Percentiles rank a stretch among this genome's conserved stretches.
These are phyloP conservation scores for Peronospora farinosa DNA, from an alignment of 352 stramenopile genomes.

Conservation along the genomic window DNA sequence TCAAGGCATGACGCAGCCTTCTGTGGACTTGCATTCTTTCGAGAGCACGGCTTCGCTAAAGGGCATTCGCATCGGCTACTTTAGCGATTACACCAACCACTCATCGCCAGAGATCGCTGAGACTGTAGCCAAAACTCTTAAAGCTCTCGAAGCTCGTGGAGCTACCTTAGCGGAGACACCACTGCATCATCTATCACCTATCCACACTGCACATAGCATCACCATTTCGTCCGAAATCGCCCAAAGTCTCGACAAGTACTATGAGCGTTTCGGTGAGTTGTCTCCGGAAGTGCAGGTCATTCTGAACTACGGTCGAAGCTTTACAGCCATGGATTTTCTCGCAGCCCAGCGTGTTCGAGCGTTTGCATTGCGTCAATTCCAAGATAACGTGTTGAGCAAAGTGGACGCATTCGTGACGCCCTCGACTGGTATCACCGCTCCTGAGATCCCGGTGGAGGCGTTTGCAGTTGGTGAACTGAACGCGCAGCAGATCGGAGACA, in stretches of 20 bases:
- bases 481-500: conserved; percentile 36
- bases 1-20: conserved; percentile 43
- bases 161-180: conserved; percentile 71
- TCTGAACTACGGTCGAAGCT: conserved; percentile 59
- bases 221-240: conserved; percentile 83
- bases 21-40: conserved; percentile 47
- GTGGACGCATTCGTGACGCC: conserved; percentile 88
- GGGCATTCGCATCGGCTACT: conserved; percentile 75
- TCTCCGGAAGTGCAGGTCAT: conserved; percentile 71
- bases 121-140: conserved; percentile 40
- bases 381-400: conserved; percentile 69
- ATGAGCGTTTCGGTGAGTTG: conserved; percentile 45
- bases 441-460: conserved; percentile 49
- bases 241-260: conserved; percentile 61
- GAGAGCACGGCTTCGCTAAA: conserved; percentile 50
- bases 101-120: conserved; percentile 49
- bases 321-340: conserved; percentile 74
- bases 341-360: conserved; percentile 77
- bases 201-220: conserved; percentile 72
- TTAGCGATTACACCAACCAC: conserved; percentile 68
- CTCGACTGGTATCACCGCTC: conserved; percentile 69
- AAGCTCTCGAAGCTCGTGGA: conserved; percentile 45
- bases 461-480: conserved; percentile 53
- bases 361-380: conserved; percentile 73
- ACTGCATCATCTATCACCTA: conserved; percentile 69